These are phyloP conservation scores for Halophytophthora polymorphica DNA, from an alignment of 352 stramenopile species.

Conservation along the genomic window DNA sequence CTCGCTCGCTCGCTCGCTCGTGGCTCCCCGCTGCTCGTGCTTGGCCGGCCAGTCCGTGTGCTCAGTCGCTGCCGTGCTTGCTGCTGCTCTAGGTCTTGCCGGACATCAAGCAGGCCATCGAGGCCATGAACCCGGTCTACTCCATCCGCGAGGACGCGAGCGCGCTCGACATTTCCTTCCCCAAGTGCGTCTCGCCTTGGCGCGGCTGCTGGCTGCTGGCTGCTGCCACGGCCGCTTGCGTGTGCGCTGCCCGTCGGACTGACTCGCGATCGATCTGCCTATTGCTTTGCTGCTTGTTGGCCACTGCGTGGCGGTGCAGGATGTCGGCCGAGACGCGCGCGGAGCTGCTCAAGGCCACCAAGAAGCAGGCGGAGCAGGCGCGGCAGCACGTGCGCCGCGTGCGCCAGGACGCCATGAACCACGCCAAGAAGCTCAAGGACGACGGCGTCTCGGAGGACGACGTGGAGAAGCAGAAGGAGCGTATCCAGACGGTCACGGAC, in stretches of 20 bases:
- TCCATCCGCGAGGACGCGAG: constrained; percentile 64
- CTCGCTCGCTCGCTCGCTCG: background rate
- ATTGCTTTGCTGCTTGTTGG: constrained; percentile 5
- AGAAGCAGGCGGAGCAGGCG: constrained; percentile 81
- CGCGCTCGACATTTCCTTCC: constrained; percentile 74
- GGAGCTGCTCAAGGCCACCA: constrained; percentile 72
- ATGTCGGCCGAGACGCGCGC: constrained; percentile 84
- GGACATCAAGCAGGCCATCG: constrained; percentile 73
- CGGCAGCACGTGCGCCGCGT: constrained; percentile 82
- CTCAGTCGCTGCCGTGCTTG: background rate
- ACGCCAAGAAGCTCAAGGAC: constrained; percentile 82
- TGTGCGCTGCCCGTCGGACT: background rate
- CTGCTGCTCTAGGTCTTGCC: constrained; percentile 42
- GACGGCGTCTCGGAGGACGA: constrained; percentile 76
- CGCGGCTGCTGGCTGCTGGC: background rate
- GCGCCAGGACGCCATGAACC: constrained; percentile 83
- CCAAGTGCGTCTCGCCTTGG: constrained; percentile 48
- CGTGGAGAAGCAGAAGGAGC: constrained; percentile 65
- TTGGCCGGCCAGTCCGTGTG: background rate
- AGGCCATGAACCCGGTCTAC: constrained; percentile 74
- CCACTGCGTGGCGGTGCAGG: constrained; percentile 32
- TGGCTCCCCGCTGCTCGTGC: background rate
- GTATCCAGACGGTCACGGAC: constrained; percentile 83
- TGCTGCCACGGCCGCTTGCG: background rate
- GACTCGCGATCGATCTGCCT: too few species aligned